phyloP scores from a whole-genome alignment of 1,139 yeast genomes.

The Candida sanyaensis region DNA sequence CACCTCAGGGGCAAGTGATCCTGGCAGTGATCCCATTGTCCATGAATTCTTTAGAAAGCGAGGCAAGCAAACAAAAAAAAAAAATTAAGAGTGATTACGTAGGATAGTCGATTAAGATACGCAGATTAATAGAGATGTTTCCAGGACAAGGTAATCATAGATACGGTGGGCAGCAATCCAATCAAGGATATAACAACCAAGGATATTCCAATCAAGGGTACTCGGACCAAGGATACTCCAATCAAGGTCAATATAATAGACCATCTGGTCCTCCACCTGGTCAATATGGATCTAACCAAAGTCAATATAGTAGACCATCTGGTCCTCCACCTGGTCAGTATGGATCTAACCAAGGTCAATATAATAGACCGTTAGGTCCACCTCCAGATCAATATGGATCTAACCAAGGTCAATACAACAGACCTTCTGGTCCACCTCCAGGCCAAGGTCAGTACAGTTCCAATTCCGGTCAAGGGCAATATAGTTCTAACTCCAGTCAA shows the following conservation, averaged over 20 bases:
- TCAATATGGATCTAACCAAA: conserved; percentile 1
- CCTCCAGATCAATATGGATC: background rate
- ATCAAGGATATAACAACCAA: conserved; percentile 8
- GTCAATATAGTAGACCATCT: conserved; percentile 10
- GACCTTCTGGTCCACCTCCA: no score
- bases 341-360: conserved; percentile 4
- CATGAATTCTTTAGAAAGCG: no score
- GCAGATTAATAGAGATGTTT: conserved; percentile 22
- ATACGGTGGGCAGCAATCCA: conserved; percentile 16
- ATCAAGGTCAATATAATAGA: conserved; percentile 8
- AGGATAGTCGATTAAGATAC: no score
- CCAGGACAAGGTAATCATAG: conserved; percentile 35
- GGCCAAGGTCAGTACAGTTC: background rate
- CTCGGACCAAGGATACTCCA: background rate
- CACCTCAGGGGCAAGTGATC: background rate
- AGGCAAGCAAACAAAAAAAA: background rate
- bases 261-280: conserved; percentile 13
- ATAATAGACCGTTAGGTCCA: background rate
- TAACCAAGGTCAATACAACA: conserved; percentile 7
- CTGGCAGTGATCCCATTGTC: background rate
- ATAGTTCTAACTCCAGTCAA: conserved; percentile 3
- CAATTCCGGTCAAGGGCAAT: conserved; percentile 2
- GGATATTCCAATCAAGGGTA: no score
- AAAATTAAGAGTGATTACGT: background rate
- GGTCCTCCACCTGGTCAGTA: conserved; percentile 10